These are phyloP conservation scores for Solanum megistacrolobum DNA, from an alignment of 257 asterid genomes.

Conservation along the genomic window DNA sequence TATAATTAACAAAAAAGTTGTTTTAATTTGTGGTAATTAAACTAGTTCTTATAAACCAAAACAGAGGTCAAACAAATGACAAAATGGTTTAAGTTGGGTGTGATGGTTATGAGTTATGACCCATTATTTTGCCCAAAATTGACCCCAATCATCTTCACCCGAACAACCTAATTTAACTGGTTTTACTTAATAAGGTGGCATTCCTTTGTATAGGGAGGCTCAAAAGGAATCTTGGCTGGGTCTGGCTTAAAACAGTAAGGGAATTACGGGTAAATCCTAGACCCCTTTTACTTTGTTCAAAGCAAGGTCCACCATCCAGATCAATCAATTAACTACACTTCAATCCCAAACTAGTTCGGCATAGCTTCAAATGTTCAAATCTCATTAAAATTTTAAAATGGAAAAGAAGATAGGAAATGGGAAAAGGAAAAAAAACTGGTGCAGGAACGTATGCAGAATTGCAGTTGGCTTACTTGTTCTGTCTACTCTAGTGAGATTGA, in stretches of 20 bases:
- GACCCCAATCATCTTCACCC: not conserved
- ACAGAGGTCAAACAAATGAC: not conserved
- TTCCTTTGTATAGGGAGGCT: not conserved
- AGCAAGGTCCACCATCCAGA: not conserved
- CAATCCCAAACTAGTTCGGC: too few species aligned
- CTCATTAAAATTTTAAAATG: not conserved
- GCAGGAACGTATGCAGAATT: not conserved
- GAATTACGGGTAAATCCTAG: not conserved
- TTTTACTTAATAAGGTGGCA: not conserved
- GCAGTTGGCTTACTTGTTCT: not conserved
- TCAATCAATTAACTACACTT: not conserved
- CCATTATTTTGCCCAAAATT: not conserved
- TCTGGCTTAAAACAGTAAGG: not conserved
- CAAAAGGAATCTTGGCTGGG: not conserved
- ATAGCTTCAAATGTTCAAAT: not conserved
- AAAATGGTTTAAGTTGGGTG: not conserved
- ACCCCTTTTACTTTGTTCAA: not conserved
- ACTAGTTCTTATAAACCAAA: not conserved
- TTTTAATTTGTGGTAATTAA: not conserved
- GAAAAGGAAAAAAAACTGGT: not conserved
- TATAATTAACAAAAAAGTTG: not conserved
- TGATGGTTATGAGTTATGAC: not conserved
- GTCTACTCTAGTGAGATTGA: not conserved
- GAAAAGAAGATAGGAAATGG: not conserved
- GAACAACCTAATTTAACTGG: not conserved